A percentile compares a stretch with the other conserved stretches of the same genome.
These are phyloP conservation scores for Fusarium abutilonis DNA, from an alignment of 2,329 filamentous ascomycete genomes.

Conservation along the genomic window DNA sequence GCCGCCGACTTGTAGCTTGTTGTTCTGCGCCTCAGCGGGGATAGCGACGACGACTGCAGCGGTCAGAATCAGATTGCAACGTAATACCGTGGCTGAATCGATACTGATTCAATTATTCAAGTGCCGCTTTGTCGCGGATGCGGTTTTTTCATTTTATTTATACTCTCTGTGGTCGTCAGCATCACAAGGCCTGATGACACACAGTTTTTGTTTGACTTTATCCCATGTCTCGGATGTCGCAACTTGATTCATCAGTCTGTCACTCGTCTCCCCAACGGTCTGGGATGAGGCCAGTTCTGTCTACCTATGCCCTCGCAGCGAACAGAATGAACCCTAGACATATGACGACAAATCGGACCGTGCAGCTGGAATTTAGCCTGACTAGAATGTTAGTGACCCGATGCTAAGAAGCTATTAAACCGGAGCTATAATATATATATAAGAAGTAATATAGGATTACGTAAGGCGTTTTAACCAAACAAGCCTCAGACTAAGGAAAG, in stretches of 20 bases:
- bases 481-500: no score
- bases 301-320: neutral
- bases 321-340: slow-evolving; percentile 19
- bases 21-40: neutral
- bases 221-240: slow-evolving; percentile 27
- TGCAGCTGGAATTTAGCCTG: slow-evolving; percentile 32
- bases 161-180: slow-evolving; percentile 25
- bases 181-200: slow-evolving; percentile 21
- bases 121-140: slow-evolving; percentile 12
- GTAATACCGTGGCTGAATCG: slow-evolving; percentile 23
- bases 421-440: no score
- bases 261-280: slow-evolving; percentile 5
- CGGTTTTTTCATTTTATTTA: slow-evolving; percentile 26
- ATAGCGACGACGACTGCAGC: neutral
- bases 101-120: neutral
- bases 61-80: slow-evolving; percentile 15
- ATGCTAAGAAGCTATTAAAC: no score
- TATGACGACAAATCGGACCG: slow-evolving; percentile 40
- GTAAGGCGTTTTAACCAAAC: no score
- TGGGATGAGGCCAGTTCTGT: slow-evolving; percentile 6
- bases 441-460: no score
- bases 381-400: slow-evolving; percentile 34
- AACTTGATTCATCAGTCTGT: slow-evolving; percentile 24
- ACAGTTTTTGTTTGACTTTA: neutral
- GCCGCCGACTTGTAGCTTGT: no score